Evolutionary conservation across 2,329 filamentous ascomycete species (phyloP).

Genomic region (Lachnellula willkommii): DNA sequence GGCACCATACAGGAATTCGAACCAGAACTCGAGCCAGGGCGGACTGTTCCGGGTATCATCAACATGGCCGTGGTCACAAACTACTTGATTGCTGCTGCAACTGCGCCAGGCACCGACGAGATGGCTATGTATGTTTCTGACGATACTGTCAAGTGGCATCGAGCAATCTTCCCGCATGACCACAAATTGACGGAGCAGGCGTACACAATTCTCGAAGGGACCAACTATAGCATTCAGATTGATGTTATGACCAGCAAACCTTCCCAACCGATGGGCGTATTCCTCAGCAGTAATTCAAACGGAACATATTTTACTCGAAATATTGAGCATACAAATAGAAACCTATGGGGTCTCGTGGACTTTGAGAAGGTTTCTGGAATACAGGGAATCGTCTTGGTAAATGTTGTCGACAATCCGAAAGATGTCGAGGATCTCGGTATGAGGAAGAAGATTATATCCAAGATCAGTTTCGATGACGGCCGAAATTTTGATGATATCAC

Average conservation of each 20-base stretch:
- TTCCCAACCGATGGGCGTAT: slow-evolving; percentile 69
- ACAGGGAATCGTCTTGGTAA: slow-evolving; percentile 87
- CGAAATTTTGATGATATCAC: slow-evolving; percentile 74
- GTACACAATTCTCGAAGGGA: slow-evolving; percentile 92
- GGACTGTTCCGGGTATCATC: slow-evolving; percentile 72
- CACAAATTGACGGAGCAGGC: slow-evolving; percentile 78
- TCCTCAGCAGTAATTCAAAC: slow-evolving; percentile 96
- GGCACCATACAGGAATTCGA: slow-evolving; percentile 59
- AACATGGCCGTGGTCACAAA: slow-evolving; percentile 81
- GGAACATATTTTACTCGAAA: slow-evolving; percentile 94
- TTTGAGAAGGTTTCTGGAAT: slow-evolving; percentile 92
- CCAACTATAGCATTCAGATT: slow-evolving; percentile 95
- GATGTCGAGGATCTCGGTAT: slow-evolving; percentile 55
- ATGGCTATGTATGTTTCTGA: slow-evolving; percentile 86
- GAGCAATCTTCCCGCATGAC: slow-evolving; percentile 78
- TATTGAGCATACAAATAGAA: slow-evolving; percentile 86
- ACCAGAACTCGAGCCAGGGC: slow-evolving; percentile 67
- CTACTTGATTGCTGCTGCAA: slow-evolving; percentile 77
- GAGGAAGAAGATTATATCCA: slow-evolving; percentile 65
- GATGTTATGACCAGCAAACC: slow-evolving; percentile 73
- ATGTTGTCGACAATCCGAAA: slow-evolving; percentile 80
- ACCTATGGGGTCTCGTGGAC: slow-evolving; percentile 70
- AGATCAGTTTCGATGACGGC: slow-evolving; percentile 94
- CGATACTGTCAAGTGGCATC: slow-evolving; percentile 81
- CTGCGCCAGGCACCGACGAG: slow-evolving; percentile 75